These are phyloP conservation scores for Hibiscus tridactylites DNA, from an alignment of 345 rosid species.

Conservation along the genomic window DNA sequence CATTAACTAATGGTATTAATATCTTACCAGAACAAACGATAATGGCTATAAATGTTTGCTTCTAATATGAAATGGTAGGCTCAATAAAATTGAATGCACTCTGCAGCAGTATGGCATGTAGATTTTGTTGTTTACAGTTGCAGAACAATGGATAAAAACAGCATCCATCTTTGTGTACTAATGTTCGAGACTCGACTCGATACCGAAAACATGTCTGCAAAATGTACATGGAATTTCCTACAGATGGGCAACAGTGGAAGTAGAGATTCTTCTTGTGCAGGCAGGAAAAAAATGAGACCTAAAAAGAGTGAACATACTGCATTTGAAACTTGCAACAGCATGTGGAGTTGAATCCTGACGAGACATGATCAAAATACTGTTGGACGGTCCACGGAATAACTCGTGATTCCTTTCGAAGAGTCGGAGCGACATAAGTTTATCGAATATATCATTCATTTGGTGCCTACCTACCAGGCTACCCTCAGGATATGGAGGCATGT, in stretches of 20 bases:
- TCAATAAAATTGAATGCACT: background rate
- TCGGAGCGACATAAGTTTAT: background rate
- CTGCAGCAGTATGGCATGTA: background rate
- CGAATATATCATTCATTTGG: background rate
- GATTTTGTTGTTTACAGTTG: constrained; percentile 5
- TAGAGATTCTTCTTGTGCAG: background rate
- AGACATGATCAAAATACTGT: background rate
- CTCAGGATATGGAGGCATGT: background rate
- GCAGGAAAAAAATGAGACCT: background rate
- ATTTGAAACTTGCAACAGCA: background rate
- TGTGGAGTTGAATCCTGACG: background rate
- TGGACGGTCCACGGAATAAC: background rate
- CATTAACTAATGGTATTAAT: background rate
- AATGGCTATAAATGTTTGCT: background rate
- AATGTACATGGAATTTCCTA: too few species aligned
- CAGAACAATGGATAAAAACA: background rate
- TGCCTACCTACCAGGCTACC: background rate
- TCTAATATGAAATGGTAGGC: background rate
- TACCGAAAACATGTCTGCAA: too few species aligned
- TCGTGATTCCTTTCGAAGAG: background rate
- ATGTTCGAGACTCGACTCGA: background rate
- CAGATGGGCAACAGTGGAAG: background rate
- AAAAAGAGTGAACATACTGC: background rate
- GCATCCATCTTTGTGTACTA: background rate
- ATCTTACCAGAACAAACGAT: background rate